These are phyloP conservation scores for Starmerella davenportii DNA, from an alignment of 805 yeast genomes.

Conservation along the genomic window DNA sequence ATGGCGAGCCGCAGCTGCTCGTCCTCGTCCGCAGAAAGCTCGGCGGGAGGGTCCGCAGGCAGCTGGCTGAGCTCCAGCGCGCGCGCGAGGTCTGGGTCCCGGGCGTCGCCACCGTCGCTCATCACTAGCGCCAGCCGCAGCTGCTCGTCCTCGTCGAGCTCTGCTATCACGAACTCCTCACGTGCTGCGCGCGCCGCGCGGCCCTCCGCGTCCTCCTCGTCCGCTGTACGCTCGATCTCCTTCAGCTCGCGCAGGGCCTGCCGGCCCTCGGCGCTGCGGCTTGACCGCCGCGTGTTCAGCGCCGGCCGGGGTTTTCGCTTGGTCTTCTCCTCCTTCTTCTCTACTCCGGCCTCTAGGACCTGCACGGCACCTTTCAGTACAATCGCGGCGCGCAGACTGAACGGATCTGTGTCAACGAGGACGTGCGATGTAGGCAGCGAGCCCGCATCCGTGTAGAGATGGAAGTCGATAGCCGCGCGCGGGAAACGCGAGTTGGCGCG, in stretches of 20 bases:
- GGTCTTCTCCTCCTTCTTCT: not conserved
- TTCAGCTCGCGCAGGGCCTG: conserved; percentile 16
- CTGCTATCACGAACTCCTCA: conserved; percentile 10
- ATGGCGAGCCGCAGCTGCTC: too few relatives aligned
- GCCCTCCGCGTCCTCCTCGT: conserved; percentile 15
- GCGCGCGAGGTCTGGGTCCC: conserved; percentile 15
- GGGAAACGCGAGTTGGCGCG: conserved; percentile 19
- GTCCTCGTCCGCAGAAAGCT: too few relatives aligned
- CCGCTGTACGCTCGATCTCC: conserved; percentile 15
- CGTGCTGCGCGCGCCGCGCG: conserved; percentile 8
- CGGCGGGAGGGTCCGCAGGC: too few relatives aligned
- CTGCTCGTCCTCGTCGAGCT: conserved; percentile 21
- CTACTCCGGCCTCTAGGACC: conserved; percentile 14
- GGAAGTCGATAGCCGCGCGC: conserved; percentile 16
- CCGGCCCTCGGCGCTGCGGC: not conserved
- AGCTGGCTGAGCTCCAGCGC: conserved; percentile 16
- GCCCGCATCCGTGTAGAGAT: conserved; percentile 10
- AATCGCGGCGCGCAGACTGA: conserved; percentile 18
- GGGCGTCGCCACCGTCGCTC: conserved; percentile 12
- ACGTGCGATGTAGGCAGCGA: conserved; percentile 18
- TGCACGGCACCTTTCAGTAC: conserved; percentile 18
- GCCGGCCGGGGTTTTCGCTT: not conserved
- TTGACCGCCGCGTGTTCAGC: not conserved
- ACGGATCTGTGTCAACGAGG: conserved; percentile 19
- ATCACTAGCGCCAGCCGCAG: conserved; percentile 21